Evolutionary conservation across 2,329 filamentous ascomycete genomes (phyloP).

Genomic region (Aspergillus versicolor): DNA sequence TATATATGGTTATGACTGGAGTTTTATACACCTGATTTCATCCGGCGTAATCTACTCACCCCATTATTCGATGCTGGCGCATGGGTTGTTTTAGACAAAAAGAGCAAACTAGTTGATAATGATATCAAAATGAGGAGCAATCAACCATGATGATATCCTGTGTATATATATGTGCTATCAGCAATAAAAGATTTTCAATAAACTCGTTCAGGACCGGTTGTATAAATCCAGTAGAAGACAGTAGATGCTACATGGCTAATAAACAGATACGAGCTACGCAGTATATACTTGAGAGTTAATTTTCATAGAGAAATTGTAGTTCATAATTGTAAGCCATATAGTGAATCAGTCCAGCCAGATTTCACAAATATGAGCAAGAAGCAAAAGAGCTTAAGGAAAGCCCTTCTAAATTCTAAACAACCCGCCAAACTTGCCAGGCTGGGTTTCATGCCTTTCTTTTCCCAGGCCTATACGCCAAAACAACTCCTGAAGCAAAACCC

Average conservation of each 20-base stretch:
- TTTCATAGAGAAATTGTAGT: neutral
- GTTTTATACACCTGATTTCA: neutral
- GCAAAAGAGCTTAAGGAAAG: neutral
- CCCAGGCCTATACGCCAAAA: conserved; percentile 1
- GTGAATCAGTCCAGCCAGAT: conserved; percentile 2
- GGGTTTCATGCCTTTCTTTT: conserved; percentile 6
- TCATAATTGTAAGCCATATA: neutral
- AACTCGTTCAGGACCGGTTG: neutral
- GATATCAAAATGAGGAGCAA: neutral
- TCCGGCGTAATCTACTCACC: neutral
- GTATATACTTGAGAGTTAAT: neutral
- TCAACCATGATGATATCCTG: neutral
- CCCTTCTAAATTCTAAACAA: conserved; percentile 7
- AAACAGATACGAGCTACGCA: neutral
- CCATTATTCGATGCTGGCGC: neutral
- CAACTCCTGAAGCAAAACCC: conserved; percentile 3
- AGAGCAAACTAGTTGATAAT: neutral
- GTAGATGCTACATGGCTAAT: neutral
- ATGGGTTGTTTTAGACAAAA: neutral
- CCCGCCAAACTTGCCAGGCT: conserved; percentile 2
- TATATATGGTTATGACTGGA: neutral
- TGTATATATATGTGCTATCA: neutral
- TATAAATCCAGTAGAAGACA: neutral
- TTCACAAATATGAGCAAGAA: neutral
- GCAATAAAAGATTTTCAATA: no score